A percentile compares a stretch with the other conserved stretches of the same genome.
These are phyloP conservation scores for Acanthamoeba sp. DNA, from an alignment of 208 protist genomes.

Conservation along the genomic window DNA sequence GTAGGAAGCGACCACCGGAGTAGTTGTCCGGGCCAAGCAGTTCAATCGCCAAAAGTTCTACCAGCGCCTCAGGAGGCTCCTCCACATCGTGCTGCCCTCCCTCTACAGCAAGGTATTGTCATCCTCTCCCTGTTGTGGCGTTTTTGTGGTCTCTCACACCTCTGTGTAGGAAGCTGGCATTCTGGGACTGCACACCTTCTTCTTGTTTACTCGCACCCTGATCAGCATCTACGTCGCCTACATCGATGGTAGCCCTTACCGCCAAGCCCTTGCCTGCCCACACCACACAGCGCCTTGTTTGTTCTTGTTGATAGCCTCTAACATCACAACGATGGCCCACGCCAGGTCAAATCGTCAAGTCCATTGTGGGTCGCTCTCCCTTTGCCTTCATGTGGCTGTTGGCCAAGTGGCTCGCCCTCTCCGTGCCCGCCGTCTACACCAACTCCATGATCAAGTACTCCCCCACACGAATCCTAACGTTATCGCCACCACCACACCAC, in stretches of 20 bases:
- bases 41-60: constrained; percentile 57
- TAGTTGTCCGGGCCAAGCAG: neutral
- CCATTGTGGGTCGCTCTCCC: constrained; percentile 21
- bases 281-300: neutral
- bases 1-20: neutral
- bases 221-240: constrained; percentile 68
- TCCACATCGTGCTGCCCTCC: constrained; percentile 58
- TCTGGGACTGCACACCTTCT: constrained; percentile 59
- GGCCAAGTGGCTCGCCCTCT: constrained; percentile 47
- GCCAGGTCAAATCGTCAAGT: constrained; percentile 45
- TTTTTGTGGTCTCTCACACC: neutral
- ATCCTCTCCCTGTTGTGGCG: neutral
- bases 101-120: constrained; percentile 58
- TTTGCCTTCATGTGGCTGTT: constrained; percentile 6
- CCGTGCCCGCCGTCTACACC: constrained; percentile 36
- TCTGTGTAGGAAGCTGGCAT: constrained; percentile 6
- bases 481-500: too few relatives aligned
- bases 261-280: neutral
- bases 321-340: neutral
- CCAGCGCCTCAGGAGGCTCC: neutral
- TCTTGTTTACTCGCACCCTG: constrained; percentile 32
- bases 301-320: neutral
- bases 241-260: neutral
- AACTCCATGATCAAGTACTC: constrained; percentile 58
- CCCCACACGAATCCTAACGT: too few relatives aligned